Percentiles rank a stretch among this genome's conserved stretches.
Conservation (phyloP, 805 yeast genomes). For the Candida golubevii region DNA sequence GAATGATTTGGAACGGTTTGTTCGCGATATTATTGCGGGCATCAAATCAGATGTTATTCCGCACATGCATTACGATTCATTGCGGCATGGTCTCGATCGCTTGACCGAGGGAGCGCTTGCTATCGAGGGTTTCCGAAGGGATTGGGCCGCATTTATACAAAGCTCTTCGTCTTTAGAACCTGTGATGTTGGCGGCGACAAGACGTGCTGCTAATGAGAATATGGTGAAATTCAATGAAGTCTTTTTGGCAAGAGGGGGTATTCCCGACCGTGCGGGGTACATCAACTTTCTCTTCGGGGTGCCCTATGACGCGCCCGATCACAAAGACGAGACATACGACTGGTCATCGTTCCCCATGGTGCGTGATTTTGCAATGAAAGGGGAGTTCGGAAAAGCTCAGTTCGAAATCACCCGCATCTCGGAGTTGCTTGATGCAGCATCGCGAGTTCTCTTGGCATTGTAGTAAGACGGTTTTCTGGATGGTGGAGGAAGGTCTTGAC, state of each 20-base stretch:
- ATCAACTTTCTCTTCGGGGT: conserved; percentile 69
- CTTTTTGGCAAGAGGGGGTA: conserved; percentile 43
- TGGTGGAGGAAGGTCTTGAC: too few species aligned
- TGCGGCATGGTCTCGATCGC: conserved; percentile 22
- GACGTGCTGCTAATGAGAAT: conserved; percentile 81
- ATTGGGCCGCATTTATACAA: conserved; percentile 53
- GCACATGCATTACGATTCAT: conserved; percentile 21
- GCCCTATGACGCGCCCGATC: conserved; percentile 50
- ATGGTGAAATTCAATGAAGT: conserved; percentile 51
- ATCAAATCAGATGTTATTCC: conserved; percentile 11
- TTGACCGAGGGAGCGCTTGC: conserved; percentile 35
- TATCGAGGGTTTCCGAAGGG: conserved; percentile 51
- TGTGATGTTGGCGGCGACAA: conserved; percentile 59
- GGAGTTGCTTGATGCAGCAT: conserved; percentile 3
- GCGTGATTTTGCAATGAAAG: conserved; percentile 56
- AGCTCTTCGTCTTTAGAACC: conserved; percentile 61
- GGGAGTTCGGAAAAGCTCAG: conserved; percentile 53
- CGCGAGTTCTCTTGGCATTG: background rate
- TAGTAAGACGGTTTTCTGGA: too few species aligned
- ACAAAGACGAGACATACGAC: conserved; percentile 29
- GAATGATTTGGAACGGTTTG: conserved; percentile 44
- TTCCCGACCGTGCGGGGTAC: conserved; percentile 57
- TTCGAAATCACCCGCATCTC: conserved; percentile 32
- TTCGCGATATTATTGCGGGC: conserved; percentile 11
- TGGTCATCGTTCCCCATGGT: conserved; percentile 75